Base-by-base conservation (phyloP, 768 basidiomycete genomes). In the Leccinellum albellum region DNA sequence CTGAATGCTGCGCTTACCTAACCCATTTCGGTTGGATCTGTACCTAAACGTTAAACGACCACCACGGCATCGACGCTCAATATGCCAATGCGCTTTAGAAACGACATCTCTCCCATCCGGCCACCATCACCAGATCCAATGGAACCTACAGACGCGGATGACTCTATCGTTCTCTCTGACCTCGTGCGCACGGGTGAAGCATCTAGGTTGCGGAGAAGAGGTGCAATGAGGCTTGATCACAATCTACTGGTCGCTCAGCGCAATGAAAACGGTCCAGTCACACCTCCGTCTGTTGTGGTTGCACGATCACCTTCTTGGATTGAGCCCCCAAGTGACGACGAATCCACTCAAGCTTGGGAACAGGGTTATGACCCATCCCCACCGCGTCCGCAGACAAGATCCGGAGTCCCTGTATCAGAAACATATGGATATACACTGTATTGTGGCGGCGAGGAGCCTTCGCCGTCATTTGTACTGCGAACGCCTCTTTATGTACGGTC, bases 171-270 rank as follows among this genome's bases (percentile, higher is more conserved):
- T 20, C 79, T 89, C 46, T 87, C 86, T 2, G 88, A 89, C 69
- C 78, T 90, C 42, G 78, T 89, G 15, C 85, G 88, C 51, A 84
- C 84, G 1, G 88, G 84, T 15, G 88, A 90, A 65, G 85, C 86
- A 0, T 89, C 88, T 4, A 77, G 88, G 6, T 73, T 89, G 53
- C 80, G 88, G n/a, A 75, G 88, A 55, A 75, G 88, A 60, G 88
- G 88, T 12, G 88, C 88, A 51, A 81, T 89, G 79, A 77, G 85
- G 37, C 75, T 87, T 32, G 84, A 86, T 70, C 78, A 77, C 57
- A 70, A 65, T 37, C 35, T 64, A 23, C 47, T 70, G 26, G 65
- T 51, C 54, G 50, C 64, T n/a, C 70, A 71, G 50, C 70, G 72
- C 50, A 57, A 61, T 17, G 72, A 70, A 62, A 35, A 53, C 3